A percentile compares a stretch with the other conserved stretches of the same genome.
Conservation (phyloP, 176 grass and related monocot species). For the Triticum aestivum region DNA sequence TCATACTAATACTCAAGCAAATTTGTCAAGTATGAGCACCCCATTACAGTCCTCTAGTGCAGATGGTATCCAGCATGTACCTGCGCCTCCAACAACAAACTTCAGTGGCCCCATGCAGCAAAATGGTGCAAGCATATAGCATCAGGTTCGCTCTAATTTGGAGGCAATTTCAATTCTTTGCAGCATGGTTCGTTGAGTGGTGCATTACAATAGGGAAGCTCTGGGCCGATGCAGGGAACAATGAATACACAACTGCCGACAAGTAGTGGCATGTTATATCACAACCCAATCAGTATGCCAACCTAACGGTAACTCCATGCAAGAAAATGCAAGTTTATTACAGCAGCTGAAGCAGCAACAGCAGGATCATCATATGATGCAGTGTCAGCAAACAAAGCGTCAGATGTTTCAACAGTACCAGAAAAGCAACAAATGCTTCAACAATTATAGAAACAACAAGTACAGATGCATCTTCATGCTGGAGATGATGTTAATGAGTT, state of each 20-base stretch:
- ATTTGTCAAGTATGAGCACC: slow-evolving; percentile 40
- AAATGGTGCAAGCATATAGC: slow-evolving; percentile 55
- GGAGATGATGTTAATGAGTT: slow-evolving; percentile 59
- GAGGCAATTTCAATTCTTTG: slow-evolving; percentile 65
- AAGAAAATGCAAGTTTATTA: slow-evolving; percentile 55
- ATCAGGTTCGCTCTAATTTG: slow-evolving; percentile 45
- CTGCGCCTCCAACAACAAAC: slow-evolving; percentile 53
- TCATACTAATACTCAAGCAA: slow-evolving; percentile 62
- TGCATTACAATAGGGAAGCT: slow-evolving; percentile 40
- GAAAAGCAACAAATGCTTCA: slow-evolving; percentile 42
- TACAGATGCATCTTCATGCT: slow-evolving; percentile 63
- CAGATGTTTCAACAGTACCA: slow-evolving; percentile 45
- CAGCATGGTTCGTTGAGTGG: slow-evolving; percentile 54
- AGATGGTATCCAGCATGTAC: slow-evolving; percentile 54
- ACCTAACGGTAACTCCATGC: slow-evolving; percentile 53
- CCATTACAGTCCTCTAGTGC: slow-evolving; percentile 46
- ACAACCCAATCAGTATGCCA: slow-evolving; percentile 51
- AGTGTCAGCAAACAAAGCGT: slow-evolving; percentile 61
- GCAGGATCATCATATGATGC: slow-evolving; percentile 68
- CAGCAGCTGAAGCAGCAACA: slow-evolving; percentile 77
- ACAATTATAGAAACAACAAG: slow-evolving; percentile 59
- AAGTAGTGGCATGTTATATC: slow-evolving; percentile 52
- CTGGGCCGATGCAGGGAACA: slow-evolving; percentile 45
- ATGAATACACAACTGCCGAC: slow-evolving; percentile 46
- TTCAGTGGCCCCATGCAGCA: slow-evolving; percentile 62